phyloP scores from a whole-genome alignment of 73 alveolate species.

The Stentor coeruleus region DNA sequence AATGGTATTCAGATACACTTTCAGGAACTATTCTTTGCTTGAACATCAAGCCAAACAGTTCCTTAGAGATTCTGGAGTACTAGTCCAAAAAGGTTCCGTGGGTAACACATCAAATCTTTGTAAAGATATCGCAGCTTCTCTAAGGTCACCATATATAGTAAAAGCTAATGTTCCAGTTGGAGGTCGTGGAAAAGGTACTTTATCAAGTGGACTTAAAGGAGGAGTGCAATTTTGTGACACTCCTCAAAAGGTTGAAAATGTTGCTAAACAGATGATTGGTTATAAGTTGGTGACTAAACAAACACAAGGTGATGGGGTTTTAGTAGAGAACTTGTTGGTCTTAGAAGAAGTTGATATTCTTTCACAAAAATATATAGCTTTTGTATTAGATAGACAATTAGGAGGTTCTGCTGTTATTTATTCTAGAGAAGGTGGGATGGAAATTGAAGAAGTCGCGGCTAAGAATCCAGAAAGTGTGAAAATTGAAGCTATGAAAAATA shows the following conservation, averaged over 20 bases:
- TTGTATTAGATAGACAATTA: conserved; percentile 63
- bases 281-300: conserved; percentile 58
- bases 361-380: conserved; percentile 59
- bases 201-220: conserved; percentile 73
- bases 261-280: conserved; percentile 72
- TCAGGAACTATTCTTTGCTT: conserved; percentile 34
- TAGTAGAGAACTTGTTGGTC: conserved; percentile 64
- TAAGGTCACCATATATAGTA: conserved; percentile 12
- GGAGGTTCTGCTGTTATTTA: conserved; percentile 61
- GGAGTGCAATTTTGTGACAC: conserved; percentile 73
- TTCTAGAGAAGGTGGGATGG: conserved; percentile 73
- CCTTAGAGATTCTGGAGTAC: conserved; percentile 56
- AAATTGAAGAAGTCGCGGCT: conserved; percentile 77
- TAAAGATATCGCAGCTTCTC: not conserved
- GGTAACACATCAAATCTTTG: conserved; percentile 1
- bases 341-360: conserved; percentile 78
- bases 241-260: conserved; percentile 58
- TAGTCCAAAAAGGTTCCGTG: conserved; percentile 60
- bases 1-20: conserved; percentile 29
- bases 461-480: conserved; percentile 66
- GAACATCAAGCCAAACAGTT: conserved; percentile 61
- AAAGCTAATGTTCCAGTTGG: conserved; percentile 58
- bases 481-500: conserved; percentile 51
- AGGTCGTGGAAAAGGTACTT: conserved; percentile 54
- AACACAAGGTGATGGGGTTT: conserved; percentile 48